A percentile compares a stretch with the other conserved stretches of the same genome.
Conservation (phyloP, 192 early-diverging fungal species). For the Irineochytrium annulatum region DNA sequence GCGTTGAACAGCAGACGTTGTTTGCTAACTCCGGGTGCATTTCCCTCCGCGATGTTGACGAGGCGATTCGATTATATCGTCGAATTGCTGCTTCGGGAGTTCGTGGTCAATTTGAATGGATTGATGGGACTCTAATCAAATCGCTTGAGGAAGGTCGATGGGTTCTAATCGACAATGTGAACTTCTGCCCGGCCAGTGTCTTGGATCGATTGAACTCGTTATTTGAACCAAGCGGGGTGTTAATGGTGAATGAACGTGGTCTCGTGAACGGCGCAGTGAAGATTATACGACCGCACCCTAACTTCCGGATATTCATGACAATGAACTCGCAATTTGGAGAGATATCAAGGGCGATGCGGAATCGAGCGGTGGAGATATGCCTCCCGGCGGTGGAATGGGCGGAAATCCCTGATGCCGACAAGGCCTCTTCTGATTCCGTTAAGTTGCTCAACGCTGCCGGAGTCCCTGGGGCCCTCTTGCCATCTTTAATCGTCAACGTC, state of each 20-base stretch:
- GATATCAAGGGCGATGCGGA: slow-evolving; percentile 94
- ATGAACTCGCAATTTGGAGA: slow-evolving; percentile 90
- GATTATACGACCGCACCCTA: slow-evolving; percentile 74
- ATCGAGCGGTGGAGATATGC: slow-evolving; percentile 91
- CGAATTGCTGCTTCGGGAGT: slow-evolving; percentile 8
- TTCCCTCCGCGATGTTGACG: neutral
- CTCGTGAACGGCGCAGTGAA: slow-evolving; percentile 68
- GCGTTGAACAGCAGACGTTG: neutral
- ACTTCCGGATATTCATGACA: slow-evolving; percentile 95
- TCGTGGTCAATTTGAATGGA: slow-evolving; percentile 91
- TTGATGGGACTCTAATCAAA: slow-evolving; percentile 87
- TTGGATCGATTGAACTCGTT: slow-evolving; percentile 93
- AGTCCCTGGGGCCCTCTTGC: slow-evolving; percentile 25
- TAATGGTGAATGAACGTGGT: slow-evolving; percentile 90
- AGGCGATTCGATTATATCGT: neutral
- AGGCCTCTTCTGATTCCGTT: slow-evolving; percentile 4
- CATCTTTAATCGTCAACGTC: slow-evolving; percentile 1
- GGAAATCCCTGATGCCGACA: neutral
- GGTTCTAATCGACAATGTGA: slow-evolving; percentile 94
- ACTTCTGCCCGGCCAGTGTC: slow-evolving; percentile 90
- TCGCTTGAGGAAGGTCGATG: slow-evolving; percentile 88
- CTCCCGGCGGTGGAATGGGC: slow-evolving; percentile 37
- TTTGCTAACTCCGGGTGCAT: neutral
- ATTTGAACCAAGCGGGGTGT: slow-evolving; percentile 80
- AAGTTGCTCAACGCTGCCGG: slow-evolving; percentile 27